Evolutionary conservation across 2,329 filamentous ascomycete species (phyloP), one percentile per base, ranked within the genome.

Genomic region (Ramularia collo-cygni): DNA sequence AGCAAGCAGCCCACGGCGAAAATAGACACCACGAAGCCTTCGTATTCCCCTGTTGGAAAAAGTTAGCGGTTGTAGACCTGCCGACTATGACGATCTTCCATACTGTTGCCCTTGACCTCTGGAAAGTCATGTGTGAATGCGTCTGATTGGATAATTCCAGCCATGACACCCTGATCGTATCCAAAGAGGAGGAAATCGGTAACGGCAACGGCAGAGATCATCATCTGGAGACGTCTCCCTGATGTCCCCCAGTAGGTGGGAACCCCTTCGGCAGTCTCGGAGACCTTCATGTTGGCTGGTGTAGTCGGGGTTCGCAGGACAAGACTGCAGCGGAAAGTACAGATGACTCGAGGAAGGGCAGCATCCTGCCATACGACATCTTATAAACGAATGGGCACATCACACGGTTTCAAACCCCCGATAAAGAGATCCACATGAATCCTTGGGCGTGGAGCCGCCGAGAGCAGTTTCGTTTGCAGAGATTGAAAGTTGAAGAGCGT

Each of bases 1-100:
- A 64, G 50, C 1, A 69, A 52, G 40, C 65, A 69, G 14, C 71
- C 71, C 24, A 74, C 60, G 43, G 72, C 70, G 56, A 74, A 75
- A 46, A 71, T 73, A 12, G 71, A 63, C 1, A 68, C 70, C 16
- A 74, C 68, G 37, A 67, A 69, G 31, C 69, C 70, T 51, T 68
- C 67, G 55, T 70, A 64, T 12, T 26, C n/a, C n/a, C n/a, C n/a
- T n/a, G n/a, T n/a, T n/a, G n/a, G n/a, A n/a, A n/a, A n/a, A n/a
- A n/a, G n/a, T n/a, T n/a, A n/a, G n/a, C n/a, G n/a, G n/a, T n/a
- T n/a, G n/a, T n/a, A n/a, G n/a, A n/a, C n/a, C n/a, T n/a, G n/a
- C n/a, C n/a, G n/a, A n/a, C n/a, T n/a, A n/a, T n/a, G n/a, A n/a
- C n/a, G n/a, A n/a, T n/a, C n/a, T n/a, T n/a, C n/a, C n/a, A n/a